Evolutionary conservation across 176 grass and related monocot genomes (phyloP).

Genomic region (maize (Zea mays)): DNA sequence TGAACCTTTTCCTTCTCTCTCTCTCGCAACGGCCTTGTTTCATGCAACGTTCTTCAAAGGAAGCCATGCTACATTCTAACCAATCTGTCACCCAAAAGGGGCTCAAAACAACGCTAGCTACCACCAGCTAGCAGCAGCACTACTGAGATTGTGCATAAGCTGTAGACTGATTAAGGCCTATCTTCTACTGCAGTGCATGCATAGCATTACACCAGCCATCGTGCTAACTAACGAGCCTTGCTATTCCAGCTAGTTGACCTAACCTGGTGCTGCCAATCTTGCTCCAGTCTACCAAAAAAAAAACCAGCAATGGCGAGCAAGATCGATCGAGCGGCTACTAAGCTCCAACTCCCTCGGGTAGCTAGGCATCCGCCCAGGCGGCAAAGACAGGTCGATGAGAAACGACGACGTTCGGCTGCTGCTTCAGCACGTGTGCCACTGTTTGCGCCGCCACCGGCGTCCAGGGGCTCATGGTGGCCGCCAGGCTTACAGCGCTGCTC

Average conservation of each 20-base stretch:
- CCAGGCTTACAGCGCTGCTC: constrained; percentile 11
- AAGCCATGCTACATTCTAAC: constrained; percentile 15
- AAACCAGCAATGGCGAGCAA: constrained; percentile 10
- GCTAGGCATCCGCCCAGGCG: constrained; percentile 65
- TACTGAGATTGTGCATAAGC: constrained; percentile 10
- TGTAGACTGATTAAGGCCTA: constrained; percentile 16
- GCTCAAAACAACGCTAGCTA: constrained; percentile 34
- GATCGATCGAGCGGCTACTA: neutral
- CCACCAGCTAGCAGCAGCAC: neutral
- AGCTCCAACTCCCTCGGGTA: neutral
- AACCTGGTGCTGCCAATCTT: constrained; percentile 22
- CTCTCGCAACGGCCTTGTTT: constrained; percentile 38
- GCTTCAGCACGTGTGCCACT: constrained; percentile 7
- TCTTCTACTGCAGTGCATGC: constrained; percentile 31
- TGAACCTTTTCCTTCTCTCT: constrained; percentile 17
- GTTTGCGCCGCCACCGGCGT: constrained; percentile 31
- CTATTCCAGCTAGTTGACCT: neutral
- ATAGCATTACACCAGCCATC: constrained; percentile 35
- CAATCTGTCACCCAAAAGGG: constrained; percentile 30
- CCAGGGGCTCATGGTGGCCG: constrained; percentile 44
- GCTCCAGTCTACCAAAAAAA: constrained; percentile 11
- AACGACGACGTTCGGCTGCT: constrained; percentile 21
- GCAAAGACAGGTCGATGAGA: constrained; percentile 70
- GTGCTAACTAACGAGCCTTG: constrained; percentile 13
- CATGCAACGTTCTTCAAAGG: constrained; percentile 36